Evolutionary conservation across 345 rosid genomes (phyloP), one percentile per base, ranked within the genome.

Genomic region (Durio zibethinus): DNA sequence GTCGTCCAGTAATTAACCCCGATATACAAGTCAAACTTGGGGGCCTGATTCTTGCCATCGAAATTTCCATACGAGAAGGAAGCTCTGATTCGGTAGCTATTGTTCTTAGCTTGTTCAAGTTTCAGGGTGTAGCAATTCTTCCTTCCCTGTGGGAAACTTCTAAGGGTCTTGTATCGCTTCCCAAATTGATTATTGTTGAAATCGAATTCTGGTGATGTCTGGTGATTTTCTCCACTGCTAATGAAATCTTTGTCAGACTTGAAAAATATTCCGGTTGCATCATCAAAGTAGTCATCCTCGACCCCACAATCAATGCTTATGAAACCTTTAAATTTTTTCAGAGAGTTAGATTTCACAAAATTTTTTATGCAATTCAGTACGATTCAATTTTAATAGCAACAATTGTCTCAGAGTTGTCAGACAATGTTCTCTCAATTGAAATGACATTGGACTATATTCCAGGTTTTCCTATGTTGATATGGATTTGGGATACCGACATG

Each of bases 231-330:
- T 2, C 83, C 85, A 6, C 47, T 48, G 33, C 45, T 60, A 8
- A 66, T 62, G 62, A 79, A 79, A 21, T 72, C 80, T 0, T 15
- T 11, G 1, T 83, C 85, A 0, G 73, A 21, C 20, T 66, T 48
- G 74, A 67, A 80, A 12, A 6, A 29, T 3, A 77, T 16, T 0
- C 54, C 6, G 1, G 15, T 75, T 47, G 9, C 0, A 0, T 12
- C 0, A 2, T 82, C 54, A 2, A 0, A 2, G 57, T 73, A 76
- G 4, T 62, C 31, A 25, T 40, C 33, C 0, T 57, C 27, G 21
- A 25, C 74, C 3, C 81, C 81, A 12, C 83, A 76, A 5, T 83
- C 81, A 8, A 80, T 83, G 70, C 68, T 83, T 66, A 80, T 68
- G 33, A 73, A 83, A 66, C 81, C 83, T 76, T 42, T 2, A 4